Evolutionary conservation across 108 stramenopile genomes (phyloP).

Genomic region (Cyclotella cryptica): DNA sequence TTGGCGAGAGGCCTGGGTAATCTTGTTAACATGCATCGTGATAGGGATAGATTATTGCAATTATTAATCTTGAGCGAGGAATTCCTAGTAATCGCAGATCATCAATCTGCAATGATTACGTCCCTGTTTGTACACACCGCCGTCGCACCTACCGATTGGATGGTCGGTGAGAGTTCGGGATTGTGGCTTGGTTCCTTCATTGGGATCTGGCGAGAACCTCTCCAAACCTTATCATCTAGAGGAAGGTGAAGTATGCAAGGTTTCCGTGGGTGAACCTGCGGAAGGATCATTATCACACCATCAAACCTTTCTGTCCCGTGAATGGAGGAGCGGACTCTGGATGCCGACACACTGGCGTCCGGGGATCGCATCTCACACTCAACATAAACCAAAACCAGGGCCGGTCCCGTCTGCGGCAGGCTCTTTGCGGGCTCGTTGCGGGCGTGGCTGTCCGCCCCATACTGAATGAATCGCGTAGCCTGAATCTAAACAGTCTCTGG

Average conservation of each 20-base stretch:
- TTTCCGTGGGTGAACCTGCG: slow-evolving; percentile 99
- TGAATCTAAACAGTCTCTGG: slow-evolving; percentile 30
- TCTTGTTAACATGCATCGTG: slow-evolving; percentile 97
- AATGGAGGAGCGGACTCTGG: slow-evolving; percentile 24
- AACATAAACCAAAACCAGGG: no score
- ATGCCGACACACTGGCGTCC: slow-evolving; percentile 33
- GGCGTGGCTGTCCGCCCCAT: slow-evolving; percentile 14
- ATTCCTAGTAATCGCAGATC: slow-evolving; percentile 99
- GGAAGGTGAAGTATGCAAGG: slow-evolving; percentile 99
- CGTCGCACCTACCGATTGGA: slow-evolving; percentile 99
- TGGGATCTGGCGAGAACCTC: slow-evolving; percentile 78
- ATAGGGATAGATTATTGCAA: slow-evolving; percentile 99
- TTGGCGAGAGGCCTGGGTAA: slow-evolving; percentile 98
- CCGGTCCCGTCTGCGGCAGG: slow-evolving; percentile 23
- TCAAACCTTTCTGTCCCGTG: slow-evolving; percentile 67
- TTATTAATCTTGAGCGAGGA: slow-evolving; percentile 99
- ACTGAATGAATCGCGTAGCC: slow-evolving; percentile 35
- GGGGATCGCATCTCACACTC: no score
- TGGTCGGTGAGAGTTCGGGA: slow-evolving; percentile 97
- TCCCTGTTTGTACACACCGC: slow-evolving; percentile 99
- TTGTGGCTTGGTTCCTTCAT: slow-evolving; percentile 78
- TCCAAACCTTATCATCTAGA: slow-evolving; percentile 95
- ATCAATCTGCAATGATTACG: slow-evolving; percentile 97
- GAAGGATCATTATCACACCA: slow-evolving; percentile 97
- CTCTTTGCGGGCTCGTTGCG: not conserved